Conservation (phyloP, 2,329 filamentous ascomycete genomes). For the Stenocarpella maydis region DNA sequence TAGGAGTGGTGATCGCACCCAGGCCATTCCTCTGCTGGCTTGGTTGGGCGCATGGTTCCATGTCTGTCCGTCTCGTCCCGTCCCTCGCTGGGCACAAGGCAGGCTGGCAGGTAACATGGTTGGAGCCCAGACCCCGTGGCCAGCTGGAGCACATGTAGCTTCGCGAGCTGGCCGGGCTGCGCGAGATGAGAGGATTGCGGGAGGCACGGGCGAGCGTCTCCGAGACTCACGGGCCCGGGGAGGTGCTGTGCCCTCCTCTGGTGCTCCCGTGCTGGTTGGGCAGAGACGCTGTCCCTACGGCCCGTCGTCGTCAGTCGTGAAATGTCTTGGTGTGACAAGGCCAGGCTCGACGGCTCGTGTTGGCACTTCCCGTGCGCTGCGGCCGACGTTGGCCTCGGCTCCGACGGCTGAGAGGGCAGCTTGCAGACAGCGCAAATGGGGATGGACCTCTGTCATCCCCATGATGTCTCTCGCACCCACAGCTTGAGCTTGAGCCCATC, state of each 20-base stretch:
- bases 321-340: constrained; percentile 10
- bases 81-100: constrained; percentile 2
- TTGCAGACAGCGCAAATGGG: too few species aligned
- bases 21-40: neutral
- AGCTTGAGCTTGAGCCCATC: too few species aligned
- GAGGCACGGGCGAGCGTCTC: too few species aligned
- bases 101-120: neutral
- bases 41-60: neutral
- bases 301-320: neutral
- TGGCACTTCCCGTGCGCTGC: neutral
- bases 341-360: constrained; percentile 5
- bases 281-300: neutral
- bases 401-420: constrained; percentile 1
- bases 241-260: neutral
- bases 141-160: too few species aligned
- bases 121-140: neutral
- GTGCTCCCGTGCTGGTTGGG: constrained; percentile 11
- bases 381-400: neutral
- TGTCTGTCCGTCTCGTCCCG: neutral
- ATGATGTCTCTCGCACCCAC: too few species aligned
- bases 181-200: constrained; percentile 12
- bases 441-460: too few species aligned
- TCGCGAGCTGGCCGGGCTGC: neutral
- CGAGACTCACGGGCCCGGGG: too few species aligned
- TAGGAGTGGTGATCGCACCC: neutral